phyloP scores from a whole-genome alignment of 2,329 filamentous ascomycete species.

The Fusarium albidum region DNA sequence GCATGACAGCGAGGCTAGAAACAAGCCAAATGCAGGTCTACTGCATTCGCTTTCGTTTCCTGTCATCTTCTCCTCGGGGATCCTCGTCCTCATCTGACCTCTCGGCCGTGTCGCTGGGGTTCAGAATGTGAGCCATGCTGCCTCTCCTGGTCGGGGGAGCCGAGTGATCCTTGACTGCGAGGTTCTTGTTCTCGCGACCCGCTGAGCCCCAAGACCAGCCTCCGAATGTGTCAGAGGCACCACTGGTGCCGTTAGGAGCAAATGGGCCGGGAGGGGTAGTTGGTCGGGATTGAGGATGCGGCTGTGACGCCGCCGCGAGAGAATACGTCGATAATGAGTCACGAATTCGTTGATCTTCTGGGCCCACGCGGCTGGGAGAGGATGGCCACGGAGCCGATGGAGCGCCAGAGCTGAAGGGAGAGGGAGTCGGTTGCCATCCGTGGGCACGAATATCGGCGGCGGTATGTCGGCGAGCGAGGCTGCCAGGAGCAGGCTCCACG shows the following conservation, averaged over 20 bases:
- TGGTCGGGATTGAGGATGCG: conserved; percentile 58
- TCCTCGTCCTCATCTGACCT: conserved; percentile 65
- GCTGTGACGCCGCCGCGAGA: conserved; percentile 53
- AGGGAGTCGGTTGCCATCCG: conserved; percentile 73
- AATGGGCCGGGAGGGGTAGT: conserved; percentile 63
- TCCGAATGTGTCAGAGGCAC: conserved; percentile 56
- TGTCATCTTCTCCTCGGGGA: conserved; percentile 63
- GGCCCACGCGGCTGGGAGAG: conserved; percentile 58
- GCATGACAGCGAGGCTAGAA: background rate
- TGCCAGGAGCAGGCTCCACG: conserved; percentile 70
- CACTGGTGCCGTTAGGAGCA: conserved; percentile 50
- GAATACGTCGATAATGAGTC: conserved; percentile 67
- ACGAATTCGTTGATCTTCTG: conserved; percentile 63
- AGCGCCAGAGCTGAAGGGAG: conserved; percentile 69
- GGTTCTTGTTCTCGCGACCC: conserved; percentile 58
- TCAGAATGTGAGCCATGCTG: conserved; percentile 71
- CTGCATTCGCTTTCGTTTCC: conserved; percentile 69
- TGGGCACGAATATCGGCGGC: conserved; percentile 94
- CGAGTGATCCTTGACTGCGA: conserved; percentile 62
- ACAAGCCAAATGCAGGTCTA: conserved; percentile 56
- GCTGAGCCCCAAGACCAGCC: conserved; percentile 66
- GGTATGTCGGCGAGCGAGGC: conserved; percentile 85
- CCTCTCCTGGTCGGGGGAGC: conserved; percentile 64
- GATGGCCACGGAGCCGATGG: conserved; percentile 62
- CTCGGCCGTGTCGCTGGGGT: conserved; percentile 65